Evolutionary conservation across 345 rosid genomes (phyloP).

Genomic region (Tarenaya hassleriana): DNA sequence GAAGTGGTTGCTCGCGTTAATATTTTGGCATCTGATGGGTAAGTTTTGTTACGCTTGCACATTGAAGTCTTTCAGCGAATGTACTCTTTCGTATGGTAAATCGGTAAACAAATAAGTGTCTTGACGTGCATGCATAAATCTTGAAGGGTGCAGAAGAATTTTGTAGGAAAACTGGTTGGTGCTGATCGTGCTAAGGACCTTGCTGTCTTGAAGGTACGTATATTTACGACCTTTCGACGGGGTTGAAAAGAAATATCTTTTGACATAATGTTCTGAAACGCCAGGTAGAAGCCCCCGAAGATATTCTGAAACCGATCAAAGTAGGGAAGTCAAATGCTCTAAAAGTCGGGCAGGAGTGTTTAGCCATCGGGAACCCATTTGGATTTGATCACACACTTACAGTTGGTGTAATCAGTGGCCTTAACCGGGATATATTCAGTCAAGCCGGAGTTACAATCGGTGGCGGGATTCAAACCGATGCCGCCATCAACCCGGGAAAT

Average conservation of each 20-base stretch:
- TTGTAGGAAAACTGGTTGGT: conserved; percentile 81
- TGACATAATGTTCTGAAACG: conserved; percentile 9
- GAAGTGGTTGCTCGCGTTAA: conserved; percentile 90
- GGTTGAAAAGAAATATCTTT: background rate
- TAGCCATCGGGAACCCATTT: conserved; percentile 95
- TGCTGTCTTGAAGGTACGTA: conserved; percentile 72
- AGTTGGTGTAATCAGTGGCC: conserved; percentile 86
- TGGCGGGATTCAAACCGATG: conserved; percentile 98
- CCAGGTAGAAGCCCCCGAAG: conserved; percentile 81
- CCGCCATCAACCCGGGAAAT: conserved; percentile 97
- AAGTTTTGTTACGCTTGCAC: conserved; percentile 22
- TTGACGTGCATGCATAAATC: conserved; percentile 17
- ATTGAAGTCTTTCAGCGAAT: background rate
- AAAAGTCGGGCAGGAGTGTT: conserved; percentile 89
- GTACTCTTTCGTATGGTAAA: conserved; percentile 1
- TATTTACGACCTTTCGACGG: background rate
- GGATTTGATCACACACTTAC: conserved; percentile 98
- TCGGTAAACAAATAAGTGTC: conserved; percentile 23
- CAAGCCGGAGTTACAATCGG: conserved; percentile 87
- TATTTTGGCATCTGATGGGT: conserved; percentile 90
- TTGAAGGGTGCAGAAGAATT: conserved; percentile 81
- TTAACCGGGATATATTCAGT: conserved; percentile 86
- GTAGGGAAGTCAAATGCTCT: conserved; percentile 71
- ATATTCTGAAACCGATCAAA: conserved; percentile 64
- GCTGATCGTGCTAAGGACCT: conserved; percentile 95